phyloP scores from a whole-genome alignment of 2,329 filamentous ascomycete genomes.

The Diaporthe caulivora region DNA sequence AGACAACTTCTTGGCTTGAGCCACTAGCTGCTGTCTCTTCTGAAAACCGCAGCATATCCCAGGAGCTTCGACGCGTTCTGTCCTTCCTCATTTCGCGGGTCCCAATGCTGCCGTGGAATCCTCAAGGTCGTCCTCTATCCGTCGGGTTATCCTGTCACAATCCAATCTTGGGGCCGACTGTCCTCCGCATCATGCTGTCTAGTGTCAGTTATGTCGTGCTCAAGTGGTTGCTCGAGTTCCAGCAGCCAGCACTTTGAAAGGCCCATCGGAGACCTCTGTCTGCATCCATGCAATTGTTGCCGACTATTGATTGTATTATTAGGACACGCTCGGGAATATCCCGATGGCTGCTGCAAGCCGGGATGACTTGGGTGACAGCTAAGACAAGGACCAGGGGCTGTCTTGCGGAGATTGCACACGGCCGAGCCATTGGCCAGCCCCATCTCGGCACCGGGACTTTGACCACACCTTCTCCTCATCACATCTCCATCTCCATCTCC shows the following conservation, averaged over 20 bases:
- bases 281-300: background rate
- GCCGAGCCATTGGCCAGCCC: slow-evolving; percentile 27
- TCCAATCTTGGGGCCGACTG: too few species aligned
- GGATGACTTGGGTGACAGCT: background rate
- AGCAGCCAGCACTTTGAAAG: background rate
- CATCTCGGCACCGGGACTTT: slow-evolving; percentile 22
- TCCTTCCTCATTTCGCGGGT: too few species aligned
- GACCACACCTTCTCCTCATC: slow-evolving; percentile 22
- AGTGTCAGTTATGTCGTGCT: background rate
- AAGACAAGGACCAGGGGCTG: slow-evolving; percentile 1
- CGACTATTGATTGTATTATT: too few species aligned
- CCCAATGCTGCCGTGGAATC: too few species aligned
- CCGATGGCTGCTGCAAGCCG: slow-evolving; percentile 4
- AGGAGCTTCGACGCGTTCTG: too few species aligned
- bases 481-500: slow-evolving; percentile 6
- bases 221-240: background rate
- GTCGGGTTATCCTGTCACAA: too few species aligned
- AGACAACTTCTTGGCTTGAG: too few species aligned
- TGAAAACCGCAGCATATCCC: too few species aligned
- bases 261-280: too few species aligned
- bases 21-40: too few species aligned
- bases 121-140: too few species aligned
- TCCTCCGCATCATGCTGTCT: background rate
- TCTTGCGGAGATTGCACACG: slow-evolving; percentile 19
- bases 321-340: background rate